phyloP scores from a whole-genome alignment of 225 moss, liverwort and hornwort genomes.

The Pseudisothecium myosuroides region DNA sequence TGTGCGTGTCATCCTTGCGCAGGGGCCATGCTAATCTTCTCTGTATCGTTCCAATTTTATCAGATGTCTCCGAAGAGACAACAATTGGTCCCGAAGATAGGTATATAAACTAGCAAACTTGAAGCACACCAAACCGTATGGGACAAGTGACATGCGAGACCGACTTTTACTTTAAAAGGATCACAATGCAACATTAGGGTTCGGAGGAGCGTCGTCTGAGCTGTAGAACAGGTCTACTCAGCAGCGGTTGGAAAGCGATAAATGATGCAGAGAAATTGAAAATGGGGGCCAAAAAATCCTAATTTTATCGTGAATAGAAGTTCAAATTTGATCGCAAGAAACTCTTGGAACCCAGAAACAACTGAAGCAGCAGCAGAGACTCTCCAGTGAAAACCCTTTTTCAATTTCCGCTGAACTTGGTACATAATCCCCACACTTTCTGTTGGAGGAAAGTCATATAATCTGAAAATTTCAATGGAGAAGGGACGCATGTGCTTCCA shows the following conservation, averaged over 20 bases:
- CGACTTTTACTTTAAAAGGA: neutral
- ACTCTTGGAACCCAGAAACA: neutral
- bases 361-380: neutral
- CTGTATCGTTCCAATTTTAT: constrained; percentile 91
- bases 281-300: neutral
- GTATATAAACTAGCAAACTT: neutral
- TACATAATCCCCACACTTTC: neutral
- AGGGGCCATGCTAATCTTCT: constrained; percentile 98
- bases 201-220: neutral
- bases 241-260: neutral
- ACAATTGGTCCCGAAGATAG: fast-evolving
- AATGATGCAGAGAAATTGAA: neutral
- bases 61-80: constrained; percentile 7
- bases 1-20: constrained; percentile 83
- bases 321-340: neutral
- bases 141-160: neutral
- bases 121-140: neutral
- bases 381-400: neutral
- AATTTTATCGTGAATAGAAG: neutral
- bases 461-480: neutral
- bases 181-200: neutral
- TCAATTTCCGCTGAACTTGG: neutral
- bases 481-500: fast-evolving
- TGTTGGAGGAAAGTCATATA: neutral
- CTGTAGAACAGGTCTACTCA: neutral